These are phyloP conservation scores for Erysimum cheiranthoides DNA, from an alignment of 345 rosid species.

Conservation along the genomic window DNA sequence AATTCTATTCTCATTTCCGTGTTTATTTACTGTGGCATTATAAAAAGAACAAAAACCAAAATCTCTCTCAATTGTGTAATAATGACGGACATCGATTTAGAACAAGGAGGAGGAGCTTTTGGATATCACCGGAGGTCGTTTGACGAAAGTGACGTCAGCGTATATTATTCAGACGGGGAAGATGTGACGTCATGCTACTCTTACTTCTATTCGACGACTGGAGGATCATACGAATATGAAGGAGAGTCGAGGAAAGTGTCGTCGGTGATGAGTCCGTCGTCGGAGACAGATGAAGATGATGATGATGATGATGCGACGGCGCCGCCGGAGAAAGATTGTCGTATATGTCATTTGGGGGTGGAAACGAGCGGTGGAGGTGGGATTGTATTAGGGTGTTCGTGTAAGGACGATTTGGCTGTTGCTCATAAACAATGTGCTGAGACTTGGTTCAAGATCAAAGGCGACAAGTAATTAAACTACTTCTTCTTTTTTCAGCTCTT, in stretches of 20 bases:
- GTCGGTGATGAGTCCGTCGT: constrained; percentile 52
- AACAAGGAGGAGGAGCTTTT: constrained; percentile 53
- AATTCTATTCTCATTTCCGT: neutral
- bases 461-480: constrained; percentile 62
- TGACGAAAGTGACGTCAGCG: constrained; percentile 47
- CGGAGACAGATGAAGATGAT: constrained; percentile 50
- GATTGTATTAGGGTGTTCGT: constrained; percentile 87
- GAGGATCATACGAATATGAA: constrained; percentile 66
- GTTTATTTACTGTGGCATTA: constrained; percentile 5
- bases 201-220: constrained; percentile 80
- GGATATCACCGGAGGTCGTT: constrained; percentile 45
- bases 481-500: neutral
- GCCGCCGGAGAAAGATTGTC: constrained; percentile 65
- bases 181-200: constrained; percentile 76
- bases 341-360: constrained; percentile 92
- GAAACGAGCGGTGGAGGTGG: constrained; percentile 67
- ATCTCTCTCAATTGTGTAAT: neutral
- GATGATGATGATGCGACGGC: constrained; percentile 60
- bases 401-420: constrained; percentile 92
- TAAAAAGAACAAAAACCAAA: neutral
- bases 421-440: constrained; percentile 98
- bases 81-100: constrained; percentile 63
- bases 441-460: constrained; percentile 96
- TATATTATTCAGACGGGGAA: constrained; percentile 83
- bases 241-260: constrained; percentile 49